phyloP scores from a whole-genome alignment of 108 stramenopile genomes.

The Epithemia pelagica region DNA sequence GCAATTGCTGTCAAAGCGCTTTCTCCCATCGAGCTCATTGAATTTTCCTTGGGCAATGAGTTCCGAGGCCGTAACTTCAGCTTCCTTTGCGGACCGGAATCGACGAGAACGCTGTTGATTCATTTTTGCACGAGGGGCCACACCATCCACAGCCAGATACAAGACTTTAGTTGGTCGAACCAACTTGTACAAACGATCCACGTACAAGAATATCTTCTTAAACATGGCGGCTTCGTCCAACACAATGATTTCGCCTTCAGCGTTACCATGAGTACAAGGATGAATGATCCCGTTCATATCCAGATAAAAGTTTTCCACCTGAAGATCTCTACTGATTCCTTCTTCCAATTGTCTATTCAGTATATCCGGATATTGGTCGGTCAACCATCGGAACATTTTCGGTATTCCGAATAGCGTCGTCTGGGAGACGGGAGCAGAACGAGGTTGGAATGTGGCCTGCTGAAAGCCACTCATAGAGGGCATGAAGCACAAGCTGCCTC shows the following conservation, averaged over 20 bases:
- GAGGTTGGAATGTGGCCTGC: no score
- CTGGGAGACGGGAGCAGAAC: conserved; percentile 2
- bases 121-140: conserved; percentile 99
- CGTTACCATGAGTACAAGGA: conserved; percentile 93
- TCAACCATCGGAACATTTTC: conserved; percentile 99
- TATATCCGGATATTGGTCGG: conserved; percentile 96
- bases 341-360: conserved; percentile 88
- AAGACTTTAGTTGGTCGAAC: conserved; percentile 79
- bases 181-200: conserved; percentile 89
- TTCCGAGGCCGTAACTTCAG: conserved; percentile 78
- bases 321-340: conserved; percentile 36
- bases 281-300: conserved; percentile 99
- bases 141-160: conserved; percentile 97
- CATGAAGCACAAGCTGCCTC: neutral
- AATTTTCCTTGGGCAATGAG: conserved; percentile 63
- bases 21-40: conserved; percentile 8
- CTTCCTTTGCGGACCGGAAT: conserved; percentile 92
- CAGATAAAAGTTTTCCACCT: conserved; percentile 95
- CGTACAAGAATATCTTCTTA: conserved; percentile 94
- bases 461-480: no score
- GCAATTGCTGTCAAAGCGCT: conserved; percentile 95
- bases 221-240: conserved; percentile 96
- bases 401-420: conserved; percentile 86
- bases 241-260: conserved; percentile 73
- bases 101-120: conserved; percentile 98